Evolutionary conservation across 2,329 filamentous ascomycete genomes (phyloP).

Genomic region (Drechslerella stenobrocha): DNA sequence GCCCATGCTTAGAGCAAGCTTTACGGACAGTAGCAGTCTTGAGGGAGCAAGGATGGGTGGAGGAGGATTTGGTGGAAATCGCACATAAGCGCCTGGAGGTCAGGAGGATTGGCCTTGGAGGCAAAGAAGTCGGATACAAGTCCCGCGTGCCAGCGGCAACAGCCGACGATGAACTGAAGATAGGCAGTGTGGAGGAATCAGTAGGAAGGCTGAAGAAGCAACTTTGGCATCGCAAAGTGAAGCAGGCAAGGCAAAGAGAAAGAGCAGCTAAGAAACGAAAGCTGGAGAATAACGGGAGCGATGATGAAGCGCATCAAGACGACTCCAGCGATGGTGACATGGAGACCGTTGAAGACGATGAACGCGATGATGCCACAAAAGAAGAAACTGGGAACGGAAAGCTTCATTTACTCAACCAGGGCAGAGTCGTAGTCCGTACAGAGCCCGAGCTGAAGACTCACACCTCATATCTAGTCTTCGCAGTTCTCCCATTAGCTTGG

Average conservation of each 20-base stretch:
- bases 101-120: slow-evolving; percentile 72
- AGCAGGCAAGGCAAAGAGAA: slow-evolving; percentile 35
- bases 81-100: slow-evolving; percentile 78
- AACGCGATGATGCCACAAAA: slow-evolving; percentile 50
- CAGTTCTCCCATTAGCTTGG: slow-evolving; percentile 84
- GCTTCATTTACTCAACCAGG: slow-evolving; percentile 58
- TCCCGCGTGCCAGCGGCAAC: slow-evolving; percentile 62
- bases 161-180: slow-evolving; percentile 68
- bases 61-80: slow-evolving; percentile 92
- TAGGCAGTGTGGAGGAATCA: slow-evolving; percentile 74
- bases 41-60: slow-evolving; percentile 80
- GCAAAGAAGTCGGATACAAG: slow-evolving; percentile 63
- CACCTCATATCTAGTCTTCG: slow-evolving; percentile 96
- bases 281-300: slow-evolving; percentile 51
- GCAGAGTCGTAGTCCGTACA: slow-evolving; percentile 74
- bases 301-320: slow-evolving; percentile 50
- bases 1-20: slow-evolving; percentile 95
- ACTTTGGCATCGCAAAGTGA: slow-evolving; percentile 53
- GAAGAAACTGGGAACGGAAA: slow-evolving; percentile 27
- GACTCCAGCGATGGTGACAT: slow-evolving; percentile 45
- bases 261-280: slow-evolving; percentile 45
- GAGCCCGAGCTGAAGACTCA: slow-evolving; percentile 93
- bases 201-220: slow-evolving; percentile 64
- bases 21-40: slow-evolving; percentile 80
- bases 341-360: slow-evolving; percentile 49